A percentile compares a stretch with the other conserved stretches of the same genome.
Conservation (phyloP, 2,329 filamentous ascomycete genomes). For the Diaporthe longicolla region DNA sequence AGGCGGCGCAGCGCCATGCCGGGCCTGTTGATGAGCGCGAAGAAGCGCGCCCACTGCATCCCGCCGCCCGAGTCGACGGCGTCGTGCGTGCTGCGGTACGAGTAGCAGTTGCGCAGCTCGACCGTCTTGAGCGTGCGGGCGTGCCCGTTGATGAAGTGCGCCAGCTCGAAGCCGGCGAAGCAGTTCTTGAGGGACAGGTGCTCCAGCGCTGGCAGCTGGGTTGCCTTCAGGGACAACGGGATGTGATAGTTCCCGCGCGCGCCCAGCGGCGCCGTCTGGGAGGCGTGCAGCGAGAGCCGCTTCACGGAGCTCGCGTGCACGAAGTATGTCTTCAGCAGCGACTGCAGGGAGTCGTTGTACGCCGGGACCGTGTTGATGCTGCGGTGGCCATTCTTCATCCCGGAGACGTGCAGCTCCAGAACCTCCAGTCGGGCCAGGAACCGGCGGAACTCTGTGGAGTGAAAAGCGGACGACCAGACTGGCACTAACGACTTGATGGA, state of each 20-base stretch:
- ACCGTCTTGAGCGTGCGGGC: slow-evolving; percentile 26
- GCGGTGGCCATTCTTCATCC: slow-evolving; percentile 39
- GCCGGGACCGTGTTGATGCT: slow-evolving; percentile 41
- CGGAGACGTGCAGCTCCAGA: slow-evolving; percentile 37
- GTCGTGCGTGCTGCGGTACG: slow-evolving; percentile 37
- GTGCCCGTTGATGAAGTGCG: slow-evolving; percentile 42
- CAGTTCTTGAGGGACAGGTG: slow-evolving; percentile 41
- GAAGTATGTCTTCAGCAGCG: slow-evolving; percentile 41
- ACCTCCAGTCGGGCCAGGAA: slow-evolving; percentile 37
- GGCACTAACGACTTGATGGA: slow-evolving; percentile 38
- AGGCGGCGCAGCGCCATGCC: slow-evolving; percentile 30
- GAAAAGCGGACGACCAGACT: slow-evolving; percentile 39
- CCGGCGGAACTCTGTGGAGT: slow-evolving; percentile 32
- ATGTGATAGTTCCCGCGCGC: slow-evolving; percentile 41
- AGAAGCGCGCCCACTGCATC: slow-evolving; percentile 41
- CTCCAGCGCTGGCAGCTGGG: slow-evolving; percentile 38
- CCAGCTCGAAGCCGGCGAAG: slow-evolving; percentile 42
- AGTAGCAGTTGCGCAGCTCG: slow-evolving; percentile 42
- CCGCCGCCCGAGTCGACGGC: slow-evolving; percentile 20
- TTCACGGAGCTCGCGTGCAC: slow-evolving; percentile 39
- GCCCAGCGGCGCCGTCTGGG: slow-evolving; percentile 40
- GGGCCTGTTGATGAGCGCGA: slow-evolving; percentile 36
- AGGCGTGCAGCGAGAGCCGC: slow-evolving; percentile 38
- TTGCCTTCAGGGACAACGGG: slow-evolving; percentile 40
- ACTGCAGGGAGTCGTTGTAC: slow-evolving; percentile 41